Evolutionary conservation across 192 early-diverging fungal genomes (phyloP).

Genomic region (Umbelopsis sp.): DNA sequence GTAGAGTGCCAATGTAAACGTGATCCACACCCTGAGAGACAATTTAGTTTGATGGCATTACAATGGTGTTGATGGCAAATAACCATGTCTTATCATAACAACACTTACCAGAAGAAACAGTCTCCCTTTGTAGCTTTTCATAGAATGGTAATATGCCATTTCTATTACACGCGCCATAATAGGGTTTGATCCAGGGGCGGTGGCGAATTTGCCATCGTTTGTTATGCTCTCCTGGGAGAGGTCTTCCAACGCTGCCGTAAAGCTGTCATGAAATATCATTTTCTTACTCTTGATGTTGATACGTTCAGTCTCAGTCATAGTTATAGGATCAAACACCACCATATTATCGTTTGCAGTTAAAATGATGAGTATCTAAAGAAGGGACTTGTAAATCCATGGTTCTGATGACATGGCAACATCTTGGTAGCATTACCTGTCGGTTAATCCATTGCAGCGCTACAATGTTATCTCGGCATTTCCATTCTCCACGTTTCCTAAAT

Average conservation of each 20-base stretch:
- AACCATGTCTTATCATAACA: background rate
- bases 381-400: background rate
- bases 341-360: conserved; percentile 61
- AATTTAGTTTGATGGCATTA: background rate
- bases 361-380: conserved; percentile 53
- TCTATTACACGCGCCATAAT: conserved; percentile 24
- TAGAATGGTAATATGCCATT: conserved; percentile 59
- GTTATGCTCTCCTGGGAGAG: conserved; percentile 27
- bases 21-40: conserved; percentile 51
- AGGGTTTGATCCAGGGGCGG: conserved; percentile 19
- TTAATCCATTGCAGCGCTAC: conserved; percentile 64
- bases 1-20: conserved; percentile 53
- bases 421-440: conserved; percentile 45
- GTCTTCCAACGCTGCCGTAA: conserved; percentile 43
- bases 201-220: conserved; percentile 26
- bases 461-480: conserved; percentile 54
- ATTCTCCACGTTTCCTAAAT: conserved; percentile 56
- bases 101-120: conserved; percentile 57
- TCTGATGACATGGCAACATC: background rate
- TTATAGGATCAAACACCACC: conserved; percentile 59
- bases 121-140: conserved; percentile 58
- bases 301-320: conserved; percentile 52
- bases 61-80: background rate
- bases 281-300: conserved; percentile 49
- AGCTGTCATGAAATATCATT: conserved; percentile 62